Conservation (phyloP, 768 basidiomycete species). For the Leccinum boreale region DNA sequence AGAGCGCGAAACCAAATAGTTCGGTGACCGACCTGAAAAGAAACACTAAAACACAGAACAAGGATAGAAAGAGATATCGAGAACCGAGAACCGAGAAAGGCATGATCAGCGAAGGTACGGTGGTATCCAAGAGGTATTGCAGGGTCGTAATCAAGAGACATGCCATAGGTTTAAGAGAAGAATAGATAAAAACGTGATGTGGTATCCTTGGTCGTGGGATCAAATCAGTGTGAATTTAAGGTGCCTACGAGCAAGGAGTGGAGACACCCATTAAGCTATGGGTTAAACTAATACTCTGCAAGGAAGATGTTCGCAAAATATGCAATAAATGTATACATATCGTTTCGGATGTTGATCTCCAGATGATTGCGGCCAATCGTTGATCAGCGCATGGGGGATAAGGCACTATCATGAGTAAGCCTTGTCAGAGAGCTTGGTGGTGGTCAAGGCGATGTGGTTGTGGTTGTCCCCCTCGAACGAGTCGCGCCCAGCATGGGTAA, state of each 20-base stretch:
- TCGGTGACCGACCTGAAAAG: slow-evolving; percentile 1
- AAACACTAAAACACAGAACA: not conserved
- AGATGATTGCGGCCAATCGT: not conserved
- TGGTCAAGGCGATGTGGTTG: slow-evolving; percentile 39
- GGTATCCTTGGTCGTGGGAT: slow-evolving; percentile 13
- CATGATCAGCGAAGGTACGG: slow-evolving; percentile 6
- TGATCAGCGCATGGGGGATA: not conserved
- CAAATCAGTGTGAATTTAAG: slow-evolving; percentile 5
- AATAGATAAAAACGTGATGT: slow-evolving; percentile 7
- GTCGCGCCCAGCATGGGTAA: slow-evolving; percentile 40
- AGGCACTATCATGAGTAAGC: slow-evolving; percentile 41
- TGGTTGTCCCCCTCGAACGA: slow-evolving; percentile 40
- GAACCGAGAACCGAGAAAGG: not conserved
- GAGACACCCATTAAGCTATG: slow-evolving; percentile 17
- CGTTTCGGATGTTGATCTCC: slow-evolving; percentile 5
- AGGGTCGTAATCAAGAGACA: slow-evolving; percentile 6
- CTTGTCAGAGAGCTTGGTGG: slow-evolving; percentile 43
- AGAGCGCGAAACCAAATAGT: not conserved
- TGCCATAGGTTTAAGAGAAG: slow-evolving; percentile 4
- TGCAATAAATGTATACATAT: slow-evolving; percentile 26
- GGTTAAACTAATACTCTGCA: slow-evolving; percentile 19
- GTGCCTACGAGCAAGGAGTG: slow-evolving; percentile 9
- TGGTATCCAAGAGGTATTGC: slow-evolving; percentile 27
- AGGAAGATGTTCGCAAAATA: slow-evolving; percentile 18
- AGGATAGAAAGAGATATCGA: not conserved